Conservation (phyloP, 2,329 filamentous ascomycete species). For the Penicillium concentricum region DNA sequence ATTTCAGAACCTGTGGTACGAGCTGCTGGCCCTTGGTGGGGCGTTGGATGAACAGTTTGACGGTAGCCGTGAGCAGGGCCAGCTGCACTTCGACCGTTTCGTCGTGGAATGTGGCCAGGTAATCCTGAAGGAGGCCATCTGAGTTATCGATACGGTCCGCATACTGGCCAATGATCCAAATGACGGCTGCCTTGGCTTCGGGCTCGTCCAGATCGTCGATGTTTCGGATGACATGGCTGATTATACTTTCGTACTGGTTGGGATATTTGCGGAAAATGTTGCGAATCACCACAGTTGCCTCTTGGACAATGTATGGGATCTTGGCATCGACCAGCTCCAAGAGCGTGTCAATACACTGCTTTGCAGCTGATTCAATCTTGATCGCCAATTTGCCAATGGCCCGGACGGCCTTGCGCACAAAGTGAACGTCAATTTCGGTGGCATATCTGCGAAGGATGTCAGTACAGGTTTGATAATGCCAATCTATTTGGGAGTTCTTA, state of each 20-base stretch:
- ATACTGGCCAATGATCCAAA: constrained; percentile 99
- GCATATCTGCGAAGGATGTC: constrained; percentile 60
- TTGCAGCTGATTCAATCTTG: constrained; percentile 94
- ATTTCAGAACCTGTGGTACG: constrained; percentile 92
- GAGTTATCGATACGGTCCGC: constrained; percentile 97
- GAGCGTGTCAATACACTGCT: constrained; percentile 86
- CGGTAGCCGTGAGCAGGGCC: constrained; percentile 88
- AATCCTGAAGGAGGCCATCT: constrained; percentile 90
- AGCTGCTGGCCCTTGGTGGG: constrained; percentile 92
- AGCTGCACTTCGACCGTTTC: constrained; percentile 95
- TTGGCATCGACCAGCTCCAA: constrained; percentile 96
- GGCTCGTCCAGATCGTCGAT: constrained; percentile 95
- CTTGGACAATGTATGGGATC: constrained; percentile 97
- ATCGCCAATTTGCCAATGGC: constrained; percentile 98
- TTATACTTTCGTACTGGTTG: constrained; percentile 98
- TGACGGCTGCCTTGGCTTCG: constrained; percentile 96
- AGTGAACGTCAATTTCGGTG: constrained; percentile 97
- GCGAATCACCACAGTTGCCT: constrained; percentile 96
- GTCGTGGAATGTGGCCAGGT: constrained; percentile 88
- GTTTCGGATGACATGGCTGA: constrained; percentile 91
- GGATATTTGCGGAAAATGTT: constrained; percentile 99
- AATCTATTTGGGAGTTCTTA: constrained; percentile 43
- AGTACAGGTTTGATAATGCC: neutral
- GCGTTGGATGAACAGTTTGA: constrained; percentile 96
- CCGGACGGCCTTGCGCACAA: constrained; percentile 94